Evolutionary conservation across 73 alveolate species (phyloP).

Genomic region (Paramecium bursaria): DNA sequence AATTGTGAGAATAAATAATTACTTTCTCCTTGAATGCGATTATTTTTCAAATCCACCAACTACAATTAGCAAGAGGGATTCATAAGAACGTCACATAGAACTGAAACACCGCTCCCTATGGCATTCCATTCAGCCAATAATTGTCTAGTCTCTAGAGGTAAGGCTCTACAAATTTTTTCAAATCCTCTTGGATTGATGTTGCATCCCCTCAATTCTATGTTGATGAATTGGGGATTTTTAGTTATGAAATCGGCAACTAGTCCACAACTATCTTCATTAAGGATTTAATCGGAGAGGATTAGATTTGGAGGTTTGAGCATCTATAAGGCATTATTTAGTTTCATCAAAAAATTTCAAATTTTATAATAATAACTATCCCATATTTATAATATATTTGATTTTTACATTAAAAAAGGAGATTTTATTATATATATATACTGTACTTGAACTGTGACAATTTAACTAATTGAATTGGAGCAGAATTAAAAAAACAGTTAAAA

Average conservation of each 20-base stretch:
- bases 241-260: constrained; percentile 6
- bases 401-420: too few relatives aligned
- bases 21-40: constrained; percentile 57
- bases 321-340: constrained; percentile 36
- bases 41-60: constrained; percentile 59
- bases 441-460: too few relatives aligned
- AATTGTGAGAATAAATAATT: constrained; percentile 11
- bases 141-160: constrained; percentile 41
- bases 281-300: constrained; percentile 29
- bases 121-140: constrained; percentile 67
- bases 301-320: constrained; percentile 41
- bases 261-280: constrained; percentile 47
- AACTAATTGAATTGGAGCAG: too few relatives aligned
- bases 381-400: too few relatives aligned
- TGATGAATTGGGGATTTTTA: constrained; percentile 25
- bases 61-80: constrained; percentile 45
- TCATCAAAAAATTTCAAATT: too few relatives aligned
- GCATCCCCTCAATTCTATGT: constrained; percentile 64
- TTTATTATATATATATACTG: too few relatives aligned
- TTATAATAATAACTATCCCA: too few relatives aligned
- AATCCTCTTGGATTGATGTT: constrained; percentile 66
- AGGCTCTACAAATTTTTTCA: constrained; percentile 59
- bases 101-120: constrained; percentile 61
- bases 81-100: constrained; percentile 49
- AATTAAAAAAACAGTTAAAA: too few relatives aligned